Base-by-base conservation (phyloP, 768 basidiomycete species). In the Pulveroboletus sp. region DNA sequence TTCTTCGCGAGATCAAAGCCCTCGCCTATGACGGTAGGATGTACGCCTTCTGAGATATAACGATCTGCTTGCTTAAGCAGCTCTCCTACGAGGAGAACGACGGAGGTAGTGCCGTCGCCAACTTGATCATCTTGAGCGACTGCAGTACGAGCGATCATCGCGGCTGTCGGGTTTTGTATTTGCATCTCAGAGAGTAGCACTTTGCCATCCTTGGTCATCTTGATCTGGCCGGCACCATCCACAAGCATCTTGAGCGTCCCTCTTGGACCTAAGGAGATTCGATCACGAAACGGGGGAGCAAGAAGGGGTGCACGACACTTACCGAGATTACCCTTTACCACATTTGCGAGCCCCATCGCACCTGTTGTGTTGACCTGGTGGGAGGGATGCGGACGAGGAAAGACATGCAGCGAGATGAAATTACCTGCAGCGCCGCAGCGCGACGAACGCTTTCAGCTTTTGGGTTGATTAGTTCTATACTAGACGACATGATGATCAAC, bases 171-270 rank as follows among this genome's bases (percentile, higher is more conserved):
- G 69, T 99, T 98, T 72, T 91, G 89, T 60, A 99, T 99, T 74
- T 98, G 96, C 96, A 99, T 99, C 74, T 99, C 96, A 37, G 93
- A 95, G 51, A 99, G 77, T 49, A 99, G 73, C 37, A 97, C 95
- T 74, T 99, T 99, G 56, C 96, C 96, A 64, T 98, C 96, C 77
- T 98, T 99, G 57, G 96, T 98, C 90, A 99, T 94, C 80, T 98
- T 99, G 70, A 99, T 94, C 73, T 93, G 90, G 9, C 96, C 96
- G 13, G 94, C 78, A 49, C 96, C 96, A 70, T 98, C 96, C 38
- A 99, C 96, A 46, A 99, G 84, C 95, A 99, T 98, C 77, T 99
- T 99, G 59, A 97, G 80, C 0, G 96, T 98, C 51, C 96, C 96
- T 71, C 95, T 77, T 17, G 96, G 96, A 40, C 95, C 94, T 95